These are phyloP conservation scores for Rhodotorula sp. DNA, from an alignment of 1,284 basidiomycete genomes.

Conservation along the genomic window DNA sequence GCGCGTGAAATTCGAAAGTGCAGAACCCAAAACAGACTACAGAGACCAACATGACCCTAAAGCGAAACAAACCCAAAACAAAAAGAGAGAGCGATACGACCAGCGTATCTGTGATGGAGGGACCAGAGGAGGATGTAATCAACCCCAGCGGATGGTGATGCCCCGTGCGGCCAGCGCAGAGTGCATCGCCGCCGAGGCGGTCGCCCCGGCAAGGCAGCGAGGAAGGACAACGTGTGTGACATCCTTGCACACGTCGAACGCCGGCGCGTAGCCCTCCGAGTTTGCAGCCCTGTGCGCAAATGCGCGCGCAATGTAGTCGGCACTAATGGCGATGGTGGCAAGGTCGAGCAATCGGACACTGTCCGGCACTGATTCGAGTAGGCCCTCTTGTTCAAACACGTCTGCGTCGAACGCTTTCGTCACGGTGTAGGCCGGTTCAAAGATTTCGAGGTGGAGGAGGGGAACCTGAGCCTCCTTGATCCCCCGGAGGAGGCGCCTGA, in stretches of 20 bases:
- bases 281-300: not conserved
- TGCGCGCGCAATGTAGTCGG: slow-evolving; percentile 1
- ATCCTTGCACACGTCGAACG: not conserved
- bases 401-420: slow-evolving; percentile 2
- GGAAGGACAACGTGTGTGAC: not conserved
- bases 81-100: not conserved
- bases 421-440: slow-evolving; percentile 10
- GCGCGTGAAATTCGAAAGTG: too few relatives aligned
- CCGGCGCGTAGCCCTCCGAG: not conserved
- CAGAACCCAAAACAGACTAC: not conserved
- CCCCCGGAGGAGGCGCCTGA: not conserved
- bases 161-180: not conserved
- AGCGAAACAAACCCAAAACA: not conserved
- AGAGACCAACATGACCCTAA: not conserved
- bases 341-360: slow-evolving; percentile 8
- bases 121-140: not conserved
- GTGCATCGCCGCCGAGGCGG: not conserved
- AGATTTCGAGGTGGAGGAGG: slow-evolving; percentile 9
- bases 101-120: not conserved
- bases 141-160: not conserved
- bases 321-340: not conserved
- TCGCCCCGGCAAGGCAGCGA: not conserved
- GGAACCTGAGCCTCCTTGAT: not conserved
- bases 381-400: not conserved
- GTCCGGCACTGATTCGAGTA: slow-evolving; percentile 7